Percentiles rank a stretch among this genome's conserved stretches.
Conservation (phyloP, 352 stramenopile genomes). For the Plasmopara viticola region DNA sequence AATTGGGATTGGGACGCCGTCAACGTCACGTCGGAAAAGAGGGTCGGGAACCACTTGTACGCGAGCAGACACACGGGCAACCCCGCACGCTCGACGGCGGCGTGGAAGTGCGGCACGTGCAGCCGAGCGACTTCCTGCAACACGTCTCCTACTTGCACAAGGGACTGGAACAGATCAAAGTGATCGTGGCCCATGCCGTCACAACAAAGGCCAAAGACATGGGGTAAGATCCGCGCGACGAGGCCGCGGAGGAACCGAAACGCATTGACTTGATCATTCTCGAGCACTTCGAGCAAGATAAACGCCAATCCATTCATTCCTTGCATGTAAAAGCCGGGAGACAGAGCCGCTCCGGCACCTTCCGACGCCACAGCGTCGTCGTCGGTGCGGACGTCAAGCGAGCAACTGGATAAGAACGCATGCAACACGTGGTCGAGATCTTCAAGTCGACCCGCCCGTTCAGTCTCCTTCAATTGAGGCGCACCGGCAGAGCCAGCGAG, state of each 20-base stretch:
- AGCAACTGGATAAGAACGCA: slow-evolving; percentile 60
- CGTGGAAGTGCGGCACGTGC: slow-evolving; percentile 57
- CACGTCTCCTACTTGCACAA: slow-evolving; percentile 62
- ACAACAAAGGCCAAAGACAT: slow-evolving; percentile 68
- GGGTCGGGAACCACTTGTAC: slow-evolving; percentile 87
- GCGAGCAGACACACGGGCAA: slow-evolving; percentile 69
- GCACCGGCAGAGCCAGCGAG: slow-evolving; percentile 50
- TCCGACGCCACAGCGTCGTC: slow-evolving; percentile 9
- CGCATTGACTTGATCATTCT: slow-evolving; percentile 42
- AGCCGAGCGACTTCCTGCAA: slow-evolving; percentile 69
- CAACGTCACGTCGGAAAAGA: slow-evolving; percentile 80
- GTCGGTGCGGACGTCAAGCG: slow-evolving; percentile 37
- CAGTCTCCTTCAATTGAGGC: slow-evolving; percentile 34
- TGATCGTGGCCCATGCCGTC: slow-evolving; percentile 37
- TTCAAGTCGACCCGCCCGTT: slow-evolving; percentile 27
- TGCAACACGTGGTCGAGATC: slow-evolving; percentile 50
- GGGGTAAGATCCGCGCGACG: slow-evolving; percentile 56
- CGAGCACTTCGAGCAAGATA: slow-evolving; percentile 59
- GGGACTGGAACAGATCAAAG: slow-evolving; percentile 64
- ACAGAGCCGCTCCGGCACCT: slow-evolving; percentile 1
- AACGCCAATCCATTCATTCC: slow-evolving; percentile 83
- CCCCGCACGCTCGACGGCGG: slow-evolving; percentile 44
- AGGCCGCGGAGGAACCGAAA: slow-evolving; percentile 64
- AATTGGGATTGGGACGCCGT: slow-evolving; percentile 69
- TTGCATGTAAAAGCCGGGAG: slow-evolving; percentile 70